Conservation (phyloP, 1,284 basidiomycete species). For the Tilletia indica region DNA sequence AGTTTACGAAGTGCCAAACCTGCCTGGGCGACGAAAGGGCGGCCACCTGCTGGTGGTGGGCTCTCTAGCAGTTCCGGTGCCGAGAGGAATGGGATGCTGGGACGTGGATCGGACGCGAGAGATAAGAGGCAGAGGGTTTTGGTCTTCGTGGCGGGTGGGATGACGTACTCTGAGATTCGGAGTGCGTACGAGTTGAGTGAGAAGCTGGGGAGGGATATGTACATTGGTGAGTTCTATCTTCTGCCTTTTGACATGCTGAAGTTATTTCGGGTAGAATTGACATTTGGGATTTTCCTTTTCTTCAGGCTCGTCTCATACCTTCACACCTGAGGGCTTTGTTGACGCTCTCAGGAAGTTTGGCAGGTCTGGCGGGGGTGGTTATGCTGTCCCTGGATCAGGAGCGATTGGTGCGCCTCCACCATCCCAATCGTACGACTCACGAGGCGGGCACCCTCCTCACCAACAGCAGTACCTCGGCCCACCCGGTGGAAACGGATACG, state of each 20-base stretch:
- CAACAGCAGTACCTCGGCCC: not conserved
- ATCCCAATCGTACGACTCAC: not conserved
- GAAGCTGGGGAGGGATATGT: constrained; percentile 78
- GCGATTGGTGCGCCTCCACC: not conserved
- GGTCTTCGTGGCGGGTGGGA: constrained; percentile 89
- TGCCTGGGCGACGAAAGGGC: constrained; percentile 32
- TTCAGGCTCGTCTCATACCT: constrained; percentile 81
- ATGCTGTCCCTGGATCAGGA: not conserved
- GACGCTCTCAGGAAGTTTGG: constrained; percentile 70
- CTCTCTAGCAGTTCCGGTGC: not conserved
- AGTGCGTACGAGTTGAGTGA: constrained; percentile 78
- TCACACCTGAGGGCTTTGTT: constrained; percentile 80
- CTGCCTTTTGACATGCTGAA: too few relatives aligned
- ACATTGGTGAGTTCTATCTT: constrained; percentile 68
- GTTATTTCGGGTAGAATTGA: too few relatives aligned
- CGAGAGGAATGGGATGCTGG: not conserved
- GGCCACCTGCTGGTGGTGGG: constrained; percentile 1
- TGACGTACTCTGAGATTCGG: constrained; percentile 93
- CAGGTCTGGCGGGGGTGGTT: constrained; percentile 33
- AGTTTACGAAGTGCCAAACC: constrained; percentile 44
- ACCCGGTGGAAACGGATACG: not conserved
- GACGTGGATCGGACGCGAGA: constrained; percentile 20
- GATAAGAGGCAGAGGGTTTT: constrained; percentile 74
- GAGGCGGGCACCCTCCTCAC: not conserved
- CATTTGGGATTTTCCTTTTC: too few relatives aligned